These are phyloP conservation scores for Vanilla planifolia DNA, from an alignment of 106 monocot genomes.

Conservation along the genomic window DNA sequence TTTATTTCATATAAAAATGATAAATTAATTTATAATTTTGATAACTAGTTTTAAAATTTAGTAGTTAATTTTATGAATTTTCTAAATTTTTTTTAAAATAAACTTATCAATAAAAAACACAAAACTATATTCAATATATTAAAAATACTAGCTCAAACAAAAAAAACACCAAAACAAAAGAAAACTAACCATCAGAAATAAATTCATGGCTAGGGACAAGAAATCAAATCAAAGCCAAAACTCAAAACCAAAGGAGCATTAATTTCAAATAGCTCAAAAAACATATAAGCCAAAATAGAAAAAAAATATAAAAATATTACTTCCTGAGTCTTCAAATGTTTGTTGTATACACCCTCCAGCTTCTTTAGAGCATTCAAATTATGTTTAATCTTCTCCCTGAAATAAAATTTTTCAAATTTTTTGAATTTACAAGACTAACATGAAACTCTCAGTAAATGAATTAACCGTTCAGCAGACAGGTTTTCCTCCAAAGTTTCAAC, in stretches of 20 bases:
- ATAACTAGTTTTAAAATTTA: no score
- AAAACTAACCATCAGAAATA: no score
- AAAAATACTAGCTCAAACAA: no score
- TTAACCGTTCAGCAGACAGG: conserved; percentile 63
- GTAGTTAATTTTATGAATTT: no score
- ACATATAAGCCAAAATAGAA: neutral
- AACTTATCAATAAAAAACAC: no score
- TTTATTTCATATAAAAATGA: no score
- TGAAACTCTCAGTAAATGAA: neutral
- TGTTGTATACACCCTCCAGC: conserved; percentile 60
- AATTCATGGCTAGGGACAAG: no score
- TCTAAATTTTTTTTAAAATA: no score
- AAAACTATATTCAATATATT: no score
- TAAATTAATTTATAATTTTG: no score
- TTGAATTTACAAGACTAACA: neutral
- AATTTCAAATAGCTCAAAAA: neutral
- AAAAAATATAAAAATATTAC: conserved; percentile 20
- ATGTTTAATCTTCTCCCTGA: conserved; percentile 67
- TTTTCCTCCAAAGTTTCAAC: conserved; percentile 57
- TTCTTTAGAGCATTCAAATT: conserved; percentile 56
- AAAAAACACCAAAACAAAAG: no score
- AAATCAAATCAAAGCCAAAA: no score
- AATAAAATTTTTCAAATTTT: neutral
- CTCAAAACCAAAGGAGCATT: neutral
- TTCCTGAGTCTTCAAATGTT: conserved; percentile 80